Base-by-base conservation (phyloP, 2,329 filamentous ascomycete species). In the Hirsutella minnesotensis region DNA sequence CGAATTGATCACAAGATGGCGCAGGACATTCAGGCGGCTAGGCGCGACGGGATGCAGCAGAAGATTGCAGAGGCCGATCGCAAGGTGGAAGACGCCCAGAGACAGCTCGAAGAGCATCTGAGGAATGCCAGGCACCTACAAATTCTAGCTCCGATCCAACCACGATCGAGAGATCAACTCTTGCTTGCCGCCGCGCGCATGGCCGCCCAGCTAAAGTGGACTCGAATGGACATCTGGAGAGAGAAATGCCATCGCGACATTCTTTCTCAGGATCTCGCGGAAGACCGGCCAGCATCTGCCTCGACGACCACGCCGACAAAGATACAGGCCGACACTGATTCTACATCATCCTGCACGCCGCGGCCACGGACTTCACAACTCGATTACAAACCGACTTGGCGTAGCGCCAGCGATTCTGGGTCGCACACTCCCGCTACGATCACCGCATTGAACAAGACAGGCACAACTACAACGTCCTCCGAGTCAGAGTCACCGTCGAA, bases 221-320 rank as follows among this genome's bases (percentile, higher is more conserved):
- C 83, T n/a, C 76, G 90, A 47, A 83, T 94, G 58, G 87, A 95
- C 51, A 92, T 95, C 18, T 95, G 89, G 87, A 84, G 81, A 42
- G 76, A 90, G 53, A 90, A 79, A 56, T 95, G 89, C 50, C 89
- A 98, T 60, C 81, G 83, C 35, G 90, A 95, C 53, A 89, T 96
- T 46, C 67, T 98, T 18, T 70, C 79, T 5, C 74, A 88, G 61
- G 92, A 98, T 57, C 67, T 96, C 9, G 83, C 90, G 43, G 86
- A 95, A 51, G 89, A 95, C 37, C 47, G 50, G 24, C 54, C 56
- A 29, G 49, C 43, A 12, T 31, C 44, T 31, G 42, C 39, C 36
- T 43, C 46, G 7, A 46, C 45, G 19, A 22, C 40, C 9, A 49
- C 45, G 13, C 47, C 46, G 16, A 53, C 54, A 5, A 54, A 55